Evolutionary conservation across 1,284 basidiomycete genomes (phyloP).

Genomic region (Chondrostereum purpureum): DNA sequence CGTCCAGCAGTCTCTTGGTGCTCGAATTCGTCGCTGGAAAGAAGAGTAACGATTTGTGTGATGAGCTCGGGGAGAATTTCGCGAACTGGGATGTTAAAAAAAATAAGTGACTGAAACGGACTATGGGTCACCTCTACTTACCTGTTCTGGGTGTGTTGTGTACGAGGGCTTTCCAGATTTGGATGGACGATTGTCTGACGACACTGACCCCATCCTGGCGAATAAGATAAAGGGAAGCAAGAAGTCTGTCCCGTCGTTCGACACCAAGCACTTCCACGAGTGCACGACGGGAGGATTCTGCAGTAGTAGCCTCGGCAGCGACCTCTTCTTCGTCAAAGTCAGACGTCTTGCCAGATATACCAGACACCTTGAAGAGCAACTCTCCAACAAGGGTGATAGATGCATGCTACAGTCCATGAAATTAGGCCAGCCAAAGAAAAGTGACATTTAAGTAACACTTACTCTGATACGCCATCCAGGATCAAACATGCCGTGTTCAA

Average conservation of each 20-base stretch:
- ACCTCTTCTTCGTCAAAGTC: conserved; percentile 77
- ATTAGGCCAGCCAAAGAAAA: conserved; percentile 12
- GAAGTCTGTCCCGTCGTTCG: conserved; percentile 85
- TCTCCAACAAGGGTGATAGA: conserved; percentile 96
- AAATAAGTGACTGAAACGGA: too few species aligned
- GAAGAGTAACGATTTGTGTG: conserved; percentile 64
- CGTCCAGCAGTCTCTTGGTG: conserved; percentile 93
- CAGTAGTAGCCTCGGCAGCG: conserved; percentile 55
- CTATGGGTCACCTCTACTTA: conserved; percentile 31
- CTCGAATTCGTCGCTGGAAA: conserved; percentile 77
- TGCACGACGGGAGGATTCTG: conserved; percentile 78
- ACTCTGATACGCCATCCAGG: conserved; percentile 92
- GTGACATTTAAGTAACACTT: too few species aligned
- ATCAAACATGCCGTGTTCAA: conserved; percentile 95
- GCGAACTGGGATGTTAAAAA: conserved; percentile 52
- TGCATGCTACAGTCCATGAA: conserved; percentile 73
- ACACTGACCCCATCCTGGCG: conserved; percentile 90
- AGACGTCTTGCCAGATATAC: conserved; percentile 85
- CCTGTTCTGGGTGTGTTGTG: conserved; percentile 84
- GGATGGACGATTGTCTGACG: conserved; percentile 88
- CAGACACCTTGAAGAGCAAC: conserved; percentile 95
- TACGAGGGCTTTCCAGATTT: conserved; percentile 98
- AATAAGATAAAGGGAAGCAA: conserved; percentile 89
- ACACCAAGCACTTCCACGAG: conserved; percentile 85
- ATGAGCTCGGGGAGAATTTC: conserved; percentile 91